Conservation (phyloP, 768 basidiomycete genomes). For the Scleroderma citrinum region DNA sequence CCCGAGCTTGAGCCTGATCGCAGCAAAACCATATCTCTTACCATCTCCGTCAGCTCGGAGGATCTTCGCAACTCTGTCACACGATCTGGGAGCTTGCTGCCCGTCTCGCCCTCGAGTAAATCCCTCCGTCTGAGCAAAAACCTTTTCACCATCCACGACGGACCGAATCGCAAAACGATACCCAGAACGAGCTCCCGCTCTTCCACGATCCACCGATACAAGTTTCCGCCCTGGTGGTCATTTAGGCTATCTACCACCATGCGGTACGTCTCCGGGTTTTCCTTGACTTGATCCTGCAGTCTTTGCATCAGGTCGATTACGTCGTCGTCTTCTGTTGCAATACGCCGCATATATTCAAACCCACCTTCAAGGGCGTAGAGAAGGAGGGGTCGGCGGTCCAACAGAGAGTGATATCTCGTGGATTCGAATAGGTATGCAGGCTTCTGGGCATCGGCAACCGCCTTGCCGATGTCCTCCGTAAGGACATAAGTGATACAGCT, state of each 20-base stretch:
- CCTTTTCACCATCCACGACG: conserved; percentile 22
- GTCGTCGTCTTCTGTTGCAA: conserved; percentile 21
- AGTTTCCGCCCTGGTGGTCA: conserved; percentile 16
- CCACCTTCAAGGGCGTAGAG: conserved; percentile 25
- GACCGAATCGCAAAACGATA: conserved; percentile 16
- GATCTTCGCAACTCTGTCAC: conserved; percentile 16
- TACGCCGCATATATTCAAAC: conserved; percentile 21
- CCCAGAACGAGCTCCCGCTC: conserved; percentile 20
- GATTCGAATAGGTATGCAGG: conserved; percentile 22
- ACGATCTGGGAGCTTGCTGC: conserved; percentile 11
- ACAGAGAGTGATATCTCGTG: conserved; percentile 19
- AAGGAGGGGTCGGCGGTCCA: conserved; percentile 22
- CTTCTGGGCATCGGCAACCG: not conserved
- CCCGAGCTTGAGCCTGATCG: too few species aligned
- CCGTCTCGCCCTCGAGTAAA: conserved; percentile 12
- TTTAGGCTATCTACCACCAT: conserved; percentile 20
- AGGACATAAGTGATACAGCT: conserved; percentile 25
- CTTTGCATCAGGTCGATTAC: conserved; percentile 17
- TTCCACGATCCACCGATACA: conserved; percentile 21
- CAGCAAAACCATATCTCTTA: conserved; percentile 2
- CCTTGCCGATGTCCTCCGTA: too few species aligned
- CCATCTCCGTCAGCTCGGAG: conserved; percentile 16
- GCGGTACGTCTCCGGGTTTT: conserved; percentile 18
- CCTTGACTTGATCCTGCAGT: conserved; percentile 14
- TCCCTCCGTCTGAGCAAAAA: conserved; percentile 20